phyloP scores from a whole-genome alignment of 257 asterid genomes.

The Nicotiana paniculata region DNA sequence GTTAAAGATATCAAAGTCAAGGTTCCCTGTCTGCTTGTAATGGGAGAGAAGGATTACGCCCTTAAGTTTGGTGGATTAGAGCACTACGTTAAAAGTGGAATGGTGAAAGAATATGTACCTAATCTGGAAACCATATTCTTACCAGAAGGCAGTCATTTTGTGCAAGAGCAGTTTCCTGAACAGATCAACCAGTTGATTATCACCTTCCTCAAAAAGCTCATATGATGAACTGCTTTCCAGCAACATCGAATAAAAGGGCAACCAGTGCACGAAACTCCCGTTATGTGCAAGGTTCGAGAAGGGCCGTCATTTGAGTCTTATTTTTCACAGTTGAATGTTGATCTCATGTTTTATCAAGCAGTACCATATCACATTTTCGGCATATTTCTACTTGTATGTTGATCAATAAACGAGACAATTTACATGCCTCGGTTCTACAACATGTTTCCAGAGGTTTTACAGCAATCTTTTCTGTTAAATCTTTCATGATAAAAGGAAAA shows the following conservation, averaged over 20 bases:
- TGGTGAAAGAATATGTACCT: conserved; percentile 30
- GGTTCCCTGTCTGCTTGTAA: conserved; percentile 40
- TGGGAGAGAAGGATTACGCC: conserved; percentile 46
- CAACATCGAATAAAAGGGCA: no score
- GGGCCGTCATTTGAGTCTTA: no score
- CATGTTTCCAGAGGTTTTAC: not conserved
- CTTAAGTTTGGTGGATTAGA: conserved; percentile 22
- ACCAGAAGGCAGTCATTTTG: conserved; percentile 41
- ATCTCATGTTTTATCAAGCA: not conserved
- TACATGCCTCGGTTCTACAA: not conserved
- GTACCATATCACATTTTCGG: not conserved
- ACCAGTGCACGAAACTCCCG: no score
- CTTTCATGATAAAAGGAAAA: not conserved
- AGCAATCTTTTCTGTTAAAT: not conserved
- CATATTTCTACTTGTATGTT: not conserved
- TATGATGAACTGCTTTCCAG: not conserved
- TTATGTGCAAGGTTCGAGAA: no score
- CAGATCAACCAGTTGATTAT: conserved; percentile 30
- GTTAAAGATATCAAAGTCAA: conserved; percentile 14
- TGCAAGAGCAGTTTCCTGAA: conserved; percentile 43
- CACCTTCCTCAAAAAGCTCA: conserved; percentile 28
- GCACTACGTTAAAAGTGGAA: conserved; percentile 30
- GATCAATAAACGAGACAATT: not conserved
- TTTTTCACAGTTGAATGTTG: not conserved
- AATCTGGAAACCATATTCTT: conserved; percentile 30